Conservation (phyloP, 371 early-diverging fungal species). For the Mucor plumbeus region DNA sequence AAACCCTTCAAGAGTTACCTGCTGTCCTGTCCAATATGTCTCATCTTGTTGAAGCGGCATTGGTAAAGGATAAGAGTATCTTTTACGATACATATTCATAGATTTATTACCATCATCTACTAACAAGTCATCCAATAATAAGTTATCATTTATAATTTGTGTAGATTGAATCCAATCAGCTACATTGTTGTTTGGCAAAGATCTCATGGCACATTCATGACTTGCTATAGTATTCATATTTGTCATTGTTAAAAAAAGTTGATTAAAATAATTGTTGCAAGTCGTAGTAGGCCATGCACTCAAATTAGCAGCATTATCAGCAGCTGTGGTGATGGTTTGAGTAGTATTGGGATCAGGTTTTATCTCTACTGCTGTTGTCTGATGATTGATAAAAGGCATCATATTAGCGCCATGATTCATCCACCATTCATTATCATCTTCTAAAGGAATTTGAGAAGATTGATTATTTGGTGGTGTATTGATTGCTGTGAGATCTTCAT, state of each 20-base stretch:
- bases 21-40: constrained; percentile 13
- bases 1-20: background rate
- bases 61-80: background rate
- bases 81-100: background rate
- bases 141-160: background rate
- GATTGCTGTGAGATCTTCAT: background rate
- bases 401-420: background rate
- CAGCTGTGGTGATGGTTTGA: background rate
- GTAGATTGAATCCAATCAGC: constrained; percentile 18
- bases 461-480: background rate
- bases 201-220: constrained; percentile 9
- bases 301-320: constrained; percentile 1
- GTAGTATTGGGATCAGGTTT: too few relatives aligned
- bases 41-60: constrained; percentile 2
- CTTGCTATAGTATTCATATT: background rate
- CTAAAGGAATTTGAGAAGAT: background rate
- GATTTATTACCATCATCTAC: background rate
- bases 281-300: constrained; percentile 13
- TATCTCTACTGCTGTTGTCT: background rate
- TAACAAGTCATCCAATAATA: background rate
- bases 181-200: constrained; percentile 11
- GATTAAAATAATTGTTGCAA: background rate
- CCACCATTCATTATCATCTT: background rate
- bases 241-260: constrained; percentile 5
- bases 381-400: background rate